phyloP scores from a whole-genome alignment of 164 flowering plant genomes.

The Akebia trifoliata region DNA sequence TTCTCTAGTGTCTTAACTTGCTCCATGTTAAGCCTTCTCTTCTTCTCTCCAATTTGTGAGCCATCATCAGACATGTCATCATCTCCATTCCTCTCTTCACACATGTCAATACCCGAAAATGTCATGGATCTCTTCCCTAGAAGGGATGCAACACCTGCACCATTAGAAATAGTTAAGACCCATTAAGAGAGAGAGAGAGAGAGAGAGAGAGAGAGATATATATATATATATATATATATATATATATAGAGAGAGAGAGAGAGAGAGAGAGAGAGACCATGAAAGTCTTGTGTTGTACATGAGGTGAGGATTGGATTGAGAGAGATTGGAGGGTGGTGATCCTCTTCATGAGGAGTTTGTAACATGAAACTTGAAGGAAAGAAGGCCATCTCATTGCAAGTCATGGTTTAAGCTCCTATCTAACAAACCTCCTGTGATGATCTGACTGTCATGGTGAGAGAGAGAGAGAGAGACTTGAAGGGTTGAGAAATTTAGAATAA shows the following conservation, averaged over 20 bases:
- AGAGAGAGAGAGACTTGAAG: conserved; percentile 4
- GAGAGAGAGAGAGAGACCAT: conserved; percentile 34
- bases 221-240: too few species aligned
- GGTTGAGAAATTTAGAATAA: background rate
- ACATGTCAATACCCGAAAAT: conserved; percentile 38
- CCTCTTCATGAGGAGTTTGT: conserved; percentile 43
- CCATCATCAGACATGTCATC: conserved; percentile 64
- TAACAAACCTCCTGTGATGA: too few species aligned
- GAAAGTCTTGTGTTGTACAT: conserved; percentile 69
- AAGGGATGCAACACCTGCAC: conserved; percentile 26
- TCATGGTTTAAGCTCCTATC: too few species aligned
- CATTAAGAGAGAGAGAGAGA: conserved; percentile 7
- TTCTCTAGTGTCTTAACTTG: conserved; percentile 75
- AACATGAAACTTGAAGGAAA: conserved; percentile 81
- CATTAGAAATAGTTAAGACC: background rate
- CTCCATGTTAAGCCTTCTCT: conserved; percentile 59
- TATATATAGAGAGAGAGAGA: too few species aligned
- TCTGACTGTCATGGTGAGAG: conserved; percentile 9
- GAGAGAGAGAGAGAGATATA: background rate
- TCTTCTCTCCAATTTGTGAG: conserved; percentile 63
- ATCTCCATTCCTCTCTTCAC: conserved; percentile 29
- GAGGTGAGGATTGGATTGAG: conserved; percentile 45
- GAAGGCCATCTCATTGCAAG: too few species aligned
- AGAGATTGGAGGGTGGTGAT: conserved; percentile 40
- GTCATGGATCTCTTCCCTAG: conserved; percentile 52